Evolutionary conservation across 2,329 filamentous ascomycete species (phyloP).

Genomic region (Beauveria rudraprayagi): DNA sequence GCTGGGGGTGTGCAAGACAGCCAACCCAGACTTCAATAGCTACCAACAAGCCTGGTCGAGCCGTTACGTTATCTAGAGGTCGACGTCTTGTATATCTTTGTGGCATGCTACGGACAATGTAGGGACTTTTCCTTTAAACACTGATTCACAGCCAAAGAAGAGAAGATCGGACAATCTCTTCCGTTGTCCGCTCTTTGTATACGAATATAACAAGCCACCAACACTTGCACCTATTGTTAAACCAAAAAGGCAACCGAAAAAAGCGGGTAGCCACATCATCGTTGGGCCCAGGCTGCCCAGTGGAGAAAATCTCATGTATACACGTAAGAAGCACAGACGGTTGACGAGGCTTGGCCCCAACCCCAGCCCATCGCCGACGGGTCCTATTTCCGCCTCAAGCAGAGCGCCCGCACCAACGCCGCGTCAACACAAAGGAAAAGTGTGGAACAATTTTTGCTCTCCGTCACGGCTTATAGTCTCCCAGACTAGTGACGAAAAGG

Average conservation of each 20-base stretch:
- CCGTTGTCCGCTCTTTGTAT: background rate
- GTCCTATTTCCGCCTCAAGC: conserved; percentile 6
- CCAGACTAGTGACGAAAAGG: background rate
- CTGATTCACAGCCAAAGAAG: background rate
- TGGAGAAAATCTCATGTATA: background rate
- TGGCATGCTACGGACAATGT: no score
- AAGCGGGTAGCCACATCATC: background rate
- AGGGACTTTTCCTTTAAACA: background rate
- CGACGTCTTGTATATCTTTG: no score
- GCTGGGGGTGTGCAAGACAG: background rate
- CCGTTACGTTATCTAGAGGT: background rate
- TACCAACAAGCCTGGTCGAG: background rate
- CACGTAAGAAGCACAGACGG: background rate
- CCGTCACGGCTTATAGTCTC: background rate
- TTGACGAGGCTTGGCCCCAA: background rate
- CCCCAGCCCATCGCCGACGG: background rate
- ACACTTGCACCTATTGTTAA: background rate
- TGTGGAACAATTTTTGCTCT: background rate
- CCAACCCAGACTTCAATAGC: background rate
- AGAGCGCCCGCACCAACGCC: conserved; percentile 2
- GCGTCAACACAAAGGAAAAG: background rate
- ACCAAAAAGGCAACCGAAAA: background rate
- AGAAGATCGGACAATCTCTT: background rate
- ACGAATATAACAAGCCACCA: background rate
- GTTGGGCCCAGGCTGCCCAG: background rate